These are phyloP conservation scores for Cladorrhinum sp. DNA, from an alignment of 2,329 filamentous ascomycete genomes.

Conservation along the genomic window DNA sequence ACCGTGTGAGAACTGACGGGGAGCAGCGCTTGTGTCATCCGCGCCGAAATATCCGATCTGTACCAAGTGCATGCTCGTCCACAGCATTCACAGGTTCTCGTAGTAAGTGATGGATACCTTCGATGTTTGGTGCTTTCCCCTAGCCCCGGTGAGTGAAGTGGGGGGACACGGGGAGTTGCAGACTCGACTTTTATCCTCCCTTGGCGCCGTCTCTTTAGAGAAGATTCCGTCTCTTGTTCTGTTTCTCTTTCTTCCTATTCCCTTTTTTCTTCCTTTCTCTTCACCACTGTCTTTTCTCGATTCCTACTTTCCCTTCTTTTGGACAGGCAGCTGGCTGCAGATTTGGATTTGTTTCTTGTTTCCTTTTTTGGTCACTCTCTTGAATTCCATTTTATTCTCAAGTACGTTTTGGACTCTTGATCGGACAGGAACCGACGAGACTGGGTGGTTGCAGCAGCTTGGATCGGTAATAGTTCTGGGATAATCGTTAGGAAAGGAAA, in stretches of 20 bases:
- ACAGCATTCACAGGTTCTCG: too few species aligned
- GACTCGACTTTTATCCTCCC: conserved; percentile 12
- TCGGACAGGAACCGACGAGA: conserved; percentile 15
- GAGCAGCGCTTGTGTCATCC: conserved; percentile 2
- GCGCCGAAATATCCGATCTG: conserved; percentile 2
- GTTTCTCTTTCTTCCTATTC: conserved; percentile 9
- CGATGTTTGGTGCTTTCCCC: conserved; percentile 1
- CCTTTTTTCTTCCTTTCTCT: conserved; percentile 3
- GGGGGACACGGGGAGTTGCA: too few species aligned
- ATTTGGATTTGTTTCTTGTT: not conserved
- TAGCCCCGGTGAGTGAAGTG: too few species aligned
- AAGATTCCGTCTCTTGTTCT: conserved; percentile 8
- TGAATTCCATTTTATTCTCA: conserved; percentile 1
- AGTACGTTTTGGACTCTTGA: conserved; percentile 3
- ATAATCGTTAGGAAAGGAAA: not conserved
- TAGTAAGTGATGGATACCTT: not conserved
- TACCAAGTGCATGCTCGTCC: not conserved
- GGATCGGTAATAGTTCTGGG: not conserved
- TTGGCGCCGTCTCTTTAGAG: conserved; percentile 6
- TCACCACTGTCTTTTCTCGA: not conserved
- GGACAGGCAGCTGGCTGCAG: not conserved
- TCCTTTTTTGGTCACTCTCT: conserved; percentile 8
- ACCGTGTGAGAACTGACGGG: conserved; percentile 8
- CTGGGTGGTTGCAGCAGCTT: not conserved
- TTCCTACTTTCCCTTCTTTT: not conserved